These are phyloP conservation scores for Blastocrithidia nonstop DNA, from an alignment of 208 protist genomes.

Conservation along the genomic window DNA sequence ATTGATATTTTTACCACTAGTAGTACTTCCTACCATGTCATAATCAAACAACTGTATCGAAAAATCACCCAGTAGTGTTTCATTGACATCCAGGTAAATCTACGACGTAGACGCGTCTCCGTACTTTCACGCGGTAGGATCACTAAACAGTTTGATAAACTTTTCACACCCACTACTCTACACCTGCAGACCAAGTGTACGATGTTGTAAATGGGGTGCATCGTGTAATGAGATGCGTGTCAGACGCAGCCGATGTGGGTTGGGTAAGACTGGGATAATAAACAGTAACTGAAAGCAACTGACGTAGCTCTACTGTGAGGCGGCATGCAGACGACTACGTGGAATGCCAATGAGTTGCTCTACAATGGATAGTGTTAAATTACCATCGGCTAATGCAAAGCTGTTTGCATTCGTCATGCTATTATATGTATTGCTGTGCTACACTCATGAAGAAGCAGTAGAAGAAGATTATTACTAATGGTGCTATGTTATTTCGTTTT, in stretches of 20 bases:
- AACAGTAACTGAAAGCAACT: conserved; percentile 76
- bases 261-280: conserved; percentile 51
- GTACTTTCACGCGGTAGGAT: conserved; percentile 20
- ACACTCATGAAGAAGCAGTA: too few relatives aligned
- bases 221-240: conserved; percentile 42
- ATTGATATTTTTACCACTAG: conserved; percentile 1
- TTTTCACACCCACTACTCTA: too few relatives aligned
- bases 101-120: conserved; percentile 40
- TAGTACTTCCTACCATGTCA: conserved; percentile 10
- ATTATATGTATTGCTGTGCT: too few relatives aligned
- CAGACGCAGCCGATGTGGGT: conserved; percentile 28
- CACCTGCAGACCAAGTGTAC: conserved; percentile 37
- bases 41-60: conserved; percentile 35
- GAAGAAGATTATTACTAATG: too few relatives aligned
- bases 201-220: conserved; percentile 14
- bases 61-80: conserved; percentile 64
- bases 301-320: conserved; percentile 62
- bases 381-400: too few relatives aligned
- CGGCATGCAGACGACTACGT: conserved; percentile 32
- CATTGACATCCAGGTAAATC: conserved; percentile 15
- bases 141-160: too few relatives aligned
- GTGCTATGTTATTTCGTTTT: too few relatives aligned
- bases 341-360: conserved; percentile 36
- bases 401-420: too few relatives aligned
- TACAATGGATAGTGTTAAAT: conserved; percentile 35